Evolutionary conservation across 352 stramenopile genomes (phyloP).

Genomic region (Albugo laibachii): DNA sequence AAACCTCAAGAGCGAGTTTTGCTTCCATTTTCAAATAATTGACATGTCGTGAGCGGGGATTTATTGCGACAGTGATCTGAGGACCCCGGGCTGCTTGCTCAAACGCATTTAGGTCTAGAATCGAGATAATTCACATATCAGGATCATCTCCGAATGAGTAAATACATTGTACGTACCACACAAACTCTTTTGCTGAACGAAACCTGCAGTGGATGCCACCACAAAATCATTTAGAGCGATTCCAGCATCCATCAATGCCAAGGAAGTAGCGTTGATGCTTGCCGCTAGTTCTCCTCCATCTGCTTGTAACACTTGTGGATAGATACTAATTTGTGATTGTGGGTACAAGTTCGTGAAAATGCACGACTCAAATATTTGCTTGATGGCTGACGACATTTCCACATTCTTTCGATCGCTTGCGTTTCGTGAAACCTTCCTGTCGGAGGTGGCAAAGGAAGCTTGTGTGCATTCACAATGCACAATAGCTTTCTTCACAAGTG

Average conservation of each 20-base stretch:
- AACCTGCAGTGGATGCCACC: constrained; percentile 72
- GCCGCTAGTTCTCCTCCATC: constrained; percentile 77
- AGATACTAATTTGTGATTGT: constrained; percentile 85
- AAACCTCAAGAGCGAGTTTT: too few species aligned
- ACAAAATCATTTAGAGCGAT: constrained; percentile 86
- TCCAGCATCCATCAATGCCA: constrained; percentile 81
- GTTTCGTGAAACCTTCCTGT: constrained; percentile 51
- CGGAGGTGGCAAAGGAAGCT: constrained; percentile 70
- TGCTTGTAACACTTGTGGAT: constrained; percentile 80
- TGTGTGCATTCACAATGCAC: constrained; percentile 79
- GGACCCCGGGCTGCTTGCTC: constrained; percentile 76
- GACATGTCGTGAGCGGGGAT: constrained; percentile 67
- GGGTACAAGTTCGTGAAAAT: constrained; percentile 83
- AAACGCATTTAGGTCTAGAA: constrained; percentile 76
- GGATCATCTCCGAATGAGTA: background rate
- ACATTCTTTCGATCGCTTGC: constrained; percentile 73
- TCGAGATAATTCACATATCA: constrained; percentile 1
- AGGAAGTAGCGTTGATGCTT: constrained; percentile 79
- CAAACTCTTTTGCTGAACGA: constrained; percentile 77
- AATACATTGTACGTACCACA: constrained; percentile 25
- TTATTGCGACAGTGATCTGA: constrained; percentile 73
- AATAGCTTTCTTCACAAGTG: constrained; percentile 30
- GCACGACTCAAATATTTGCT: constrained; percentile 83
- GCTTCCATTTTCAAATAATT: too few species aligned
- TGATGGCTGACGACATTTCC: constrained; percentile 74